Base-by-base conservation (phyloP, 805 yeast genomes). In the Sugiyamaella qingdaonensis region DNA sequence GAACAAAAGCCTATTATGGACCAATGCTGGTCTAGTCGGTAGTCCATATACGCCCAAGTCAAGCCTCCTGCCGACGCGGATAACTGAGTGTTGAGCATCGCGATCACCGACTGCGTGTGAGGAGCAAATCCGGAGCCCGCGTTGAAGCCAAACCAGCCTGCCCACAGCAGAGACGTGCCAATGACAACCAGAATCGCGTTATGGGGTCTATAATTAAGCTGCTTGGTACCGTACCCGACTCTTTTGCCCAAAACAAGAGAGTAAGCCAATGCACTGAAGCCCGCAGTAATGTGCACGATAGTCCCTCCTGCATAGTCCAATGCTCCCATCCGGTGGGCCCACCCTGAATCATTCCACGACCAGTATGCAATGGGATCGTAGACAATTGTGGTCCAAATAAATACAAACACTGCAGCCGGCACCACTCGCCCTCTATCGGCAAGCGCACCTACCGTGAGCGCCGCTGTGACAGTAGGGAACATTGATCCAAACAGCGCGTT, bases 1-100 rank as follows among this genome's bases (percentile, higher is more conserved):
- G 90, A 85, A 72, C 98, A 90, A 70, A 92, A 78, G 59, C 97
- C 97, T 51, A 89, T 90, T 27, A 96, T 84, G 53, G 96, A 88
- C 92, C 95, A 89, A 67, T 88, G 87, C 54, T 85, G 85, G 55
- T 91, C 94, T 50, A 84, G 68, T 2, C 70, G 24, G 51, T 65
- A 71, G 63, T 80, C 84, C 47, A 73, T 65, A 1, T 69, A 49
- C 31, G 74, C 71, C 68, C 77, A 80, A 2, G 77, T 63, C 36
- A 76, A 56, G 27, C 74, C 71, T 4, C 82, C 82, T 55, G 69
- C 67, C 1, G 78, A 67, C 1, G 83, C 80, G 0, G 82, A 79
- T 14, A 79, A 61, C 58, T 78, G 75, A 2, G 85, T 79, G 60
- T 80, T 80, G 41, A 78, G 43, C 45, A 58, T 41, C 16, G 81